Base-by-base conservation (phyloP, 495 filamentous ascomycete species). In the Schizothecium vesticola region DNA sequence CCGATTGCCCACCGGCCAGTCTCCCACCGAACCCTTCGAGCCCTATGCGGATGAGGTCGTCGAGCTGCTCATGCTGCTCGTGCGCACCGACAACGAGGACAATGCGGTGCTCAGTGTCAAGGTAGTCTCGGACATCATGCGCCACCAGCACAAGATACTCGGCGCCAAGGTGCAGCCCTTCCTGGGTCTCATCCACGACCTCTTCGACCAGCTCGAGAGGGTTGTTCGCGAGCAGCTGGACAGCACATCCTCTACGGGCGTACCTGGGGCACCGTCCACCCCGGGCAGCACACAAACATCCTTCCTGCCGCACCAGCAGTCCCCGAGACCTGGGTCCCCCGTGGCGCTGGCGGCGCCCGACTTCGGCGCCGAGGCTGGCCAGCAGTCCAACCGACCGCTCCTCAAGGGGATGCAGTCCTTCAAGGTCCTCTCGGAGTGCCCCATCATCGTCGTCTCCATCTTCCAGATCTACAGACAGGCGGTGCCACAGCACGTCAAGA, bases 101-200 rank as follows among this genome's bases (percentile, higher is more conserved):
- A 99, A 99, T 82, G 96, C 94, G 3, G 92, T 96, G 16, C 83
- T 99, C 65, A 97, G 94, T 75, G 94, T 99, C 84, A 98, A 98
- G 82, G 96, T 93, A 1, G 91, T 97, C 63, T 97, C 97, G 85
- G 95, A 99, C 74, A 87, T 97, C 75, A 91, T 94, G 83, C 88
- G 96, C 24, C 91, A 97, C 74, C 96, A 97, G 73, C 86, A 90
- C 43, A 95, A 93, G 80, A 88, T 89, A 12, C 88, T 94, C 11
- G 84, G 85, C 11, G 82, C 85, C 51, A 91, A 90, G 70, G 95
- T 97, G 6, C 96, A 98, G 76, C 86, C 89, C 3, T 98, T 97
- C 80, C 79, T 99, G 56, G 89, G 90, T 63, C 83, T 99, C 31
- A 98, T 99, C 57, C 91, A 94, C 71, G 93, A 97, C 73, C 91